Evolutionary conservation across 75 land plant species (phyloP).

Genomic region (Picea glauca): DNA sequence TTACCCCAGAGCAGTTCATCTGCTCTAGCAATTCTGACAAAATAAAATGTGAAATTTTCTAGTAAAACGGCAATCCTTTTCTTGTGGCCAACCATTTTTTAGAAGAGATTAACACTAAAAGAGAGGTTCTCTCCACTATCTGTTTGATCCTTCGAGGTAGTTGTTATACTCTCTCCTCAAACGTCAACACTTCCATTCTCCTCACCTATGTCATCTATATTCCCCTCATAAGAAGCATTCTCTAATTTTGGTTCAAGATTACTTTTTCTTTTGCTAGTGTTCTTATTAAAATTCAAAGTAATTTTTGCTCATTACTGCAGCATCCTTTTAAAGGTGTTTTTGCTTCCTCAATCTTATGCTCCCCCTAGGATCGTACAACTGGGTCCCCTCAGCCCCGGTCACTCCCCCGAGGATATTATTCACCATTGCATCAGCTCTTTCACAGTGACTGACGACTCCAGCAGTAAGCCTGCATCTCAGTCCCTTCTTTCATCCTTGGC

Average conservation of each 20-base stretch:
- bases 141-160: background rate
- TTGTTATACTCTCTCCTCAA: slow-evolving; percentile 26
- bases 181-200: slow-evolving; percentile 11
- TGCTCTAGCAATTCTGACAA: slow-evolving; percentile 61
- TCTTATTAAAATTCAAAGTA: slow-evolving; percentile 13
- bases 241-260: slow-evolving; percentile 5
- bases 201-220: background rate
- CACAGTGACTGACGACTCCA: no score
- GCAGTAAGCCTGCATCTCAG: no score
- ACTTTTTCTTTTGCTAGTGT: slow-evolving; percentile 14
- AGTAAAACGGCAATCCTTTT: slow-evolving; percentile 57
- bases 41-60: slow-evolving; percentile 72
- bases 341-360: slow-evolving; percentile 10
- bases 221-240: background rate
- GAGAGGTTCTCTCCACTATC: slow-evolving; percentile 21
- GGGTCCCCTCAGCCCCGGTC: no score
- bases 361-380: no score
- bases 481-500: no score
- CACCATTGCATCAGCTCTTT: no score
- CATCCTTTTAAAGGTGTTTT: slow-evolving; percentile 83
- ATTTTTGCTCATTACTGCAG: slow-evolving; percentile 76
- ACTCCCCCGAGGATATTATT: no score
- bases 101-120: slow-evolving; percentile 38
- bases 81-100: slow-evolving; percentile 59
- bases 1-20: slow-evolving; percentile 62